Base-by-base conservation (phyloP, 768 basidiomycete genomes). In the Pluteus cervinus region DNA sequence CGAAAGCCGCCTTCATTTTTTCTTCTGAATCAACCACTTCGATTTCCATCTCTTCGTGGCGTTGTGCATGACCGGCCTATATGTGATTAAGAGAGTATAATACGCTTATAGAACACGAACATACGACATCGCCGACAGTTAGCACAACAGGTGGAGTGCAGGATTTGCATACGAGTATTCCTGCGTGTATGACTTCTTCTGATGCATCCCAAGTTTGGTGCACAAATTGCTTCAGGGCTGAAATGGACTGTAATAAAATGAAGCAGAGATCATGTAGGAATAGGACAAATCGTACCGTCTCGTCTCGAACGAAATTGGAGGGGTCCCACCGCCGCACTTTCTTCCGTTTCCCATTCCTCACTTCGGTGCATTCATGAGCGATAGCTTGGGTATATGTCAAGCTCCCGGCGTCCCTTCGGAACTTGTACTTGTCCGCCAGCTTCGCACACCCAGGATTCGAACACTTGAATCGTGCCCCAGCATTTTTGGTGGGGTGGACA, bases 31-130 rank as follows among this genome's bases (percentile, higher is more conserved):
- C 17, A 2, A 17, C 3, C 3, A 24, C 6, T 10, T 15, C 24
- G 20, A 41, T 29, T n/a, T 41, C 25, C 33, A 41, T 35, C 18
- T 25, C 28, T 4, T 41, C 40, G 17, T 41, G 40, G 1, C 40
- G 33, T 20, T 35, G 40, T 15, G 20, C 34, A 34, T 41, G 40
- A 7, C 21, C 17, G 18, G 24, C 21, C 40, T 41, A 22, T 22
- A 32, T 7, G 30, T 18, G 30, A 21, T 25, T 18, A 33, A 6
- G 8, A n/a, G 20, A 21, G 11, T 24, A 14, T 30, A 7, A 29
- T n/a, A n/a, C n/a, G n/a, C n/a, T n/a, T n/a, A n/a, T n/a, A n/a
- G n/a, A n/a, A n/a, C n/a, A 24, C 7, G 15, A 15, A n/a, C 33
- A 16, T 34, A 41, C 32, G 12, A 41, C n/a, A 12, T 36, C 16